These are phyloP conservation scores for Pseudogymnoascus sp. DNA, from an alignment of 2,329 filamentous ascomycete genomes.

Conservation along the genomic window DNA sequence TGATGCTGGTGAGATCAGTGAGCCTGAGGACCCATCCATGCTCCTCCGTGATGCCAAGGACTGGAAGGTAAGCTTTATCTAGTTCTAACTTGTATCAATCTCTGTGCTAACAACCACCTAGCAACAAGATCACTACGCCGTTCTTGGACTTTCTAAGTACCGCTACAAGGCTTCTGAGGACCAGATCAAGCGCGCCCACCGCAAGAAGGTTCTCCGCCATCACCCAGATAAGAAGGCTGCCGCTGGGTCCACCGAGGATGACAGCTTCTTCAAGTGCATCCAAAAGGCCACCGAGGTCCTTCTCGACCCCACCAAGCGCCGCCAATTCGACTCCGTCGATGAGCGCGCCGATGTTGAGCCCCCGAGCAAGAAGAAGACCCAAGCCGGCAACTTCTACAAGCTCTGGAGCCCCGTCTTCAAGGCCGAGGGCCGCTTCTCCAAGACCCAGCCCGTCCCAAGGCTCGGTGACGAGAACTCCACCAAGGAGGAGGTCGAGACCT, in stretches of 20 bases:
- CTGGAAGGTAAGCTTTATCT: constrained; percentile 71
- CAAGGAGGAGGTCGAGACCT: constrained; percentile 84
- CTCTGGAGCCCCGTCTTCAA: constrained; percentile 88
- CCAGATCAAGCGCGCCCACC: constrained; percentile 97
- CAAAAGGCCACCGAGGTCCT: constrained; percentile 96
- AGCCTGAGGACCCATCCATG: constrained; percentile 88
- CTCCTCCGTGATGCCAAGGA: constrained; percentile 93
- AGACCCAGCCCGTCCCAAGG: constrained; percentile 76
- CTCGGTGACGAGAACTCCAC: constrained; percentile 78
- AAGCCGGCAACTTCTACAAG: constrained; percentile 91
- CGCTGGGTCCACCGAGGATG: constrained; percentile 77
- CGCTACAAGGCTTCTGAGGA: constrained; percentile 90
- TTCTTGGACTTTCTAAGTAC: constrained; percentile 88
- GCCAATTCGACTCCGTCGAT: constrained; percentile 95
- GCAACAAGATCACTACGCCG: constrained; percentile 95
- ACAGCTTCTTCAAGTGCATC: constrained; percentile 99
- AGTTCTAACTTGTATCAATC: not conserved
- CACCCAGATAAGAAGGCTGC: constrained; percentile 99
- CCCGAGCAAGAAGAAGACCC: constrained; percentile 81
- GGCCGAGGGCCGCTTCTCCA: constrained; percentile 87
- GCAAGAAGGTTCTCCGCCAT: constrained; percentile 98
- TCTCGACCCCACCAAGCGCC: constrained; percentile 81
- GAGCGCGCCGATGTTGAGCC: constrained; percentile 88
- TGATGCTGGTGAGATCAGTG: constrained; percentile 84
- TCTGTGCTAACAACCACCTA: constrained; percentile 31